Evolutionary conservation across 2,329 filamentous ascomycete species (phyloP), one percentile per base, ranked within the genome.

Genomic region (Microsporum audouinii): DNA sequence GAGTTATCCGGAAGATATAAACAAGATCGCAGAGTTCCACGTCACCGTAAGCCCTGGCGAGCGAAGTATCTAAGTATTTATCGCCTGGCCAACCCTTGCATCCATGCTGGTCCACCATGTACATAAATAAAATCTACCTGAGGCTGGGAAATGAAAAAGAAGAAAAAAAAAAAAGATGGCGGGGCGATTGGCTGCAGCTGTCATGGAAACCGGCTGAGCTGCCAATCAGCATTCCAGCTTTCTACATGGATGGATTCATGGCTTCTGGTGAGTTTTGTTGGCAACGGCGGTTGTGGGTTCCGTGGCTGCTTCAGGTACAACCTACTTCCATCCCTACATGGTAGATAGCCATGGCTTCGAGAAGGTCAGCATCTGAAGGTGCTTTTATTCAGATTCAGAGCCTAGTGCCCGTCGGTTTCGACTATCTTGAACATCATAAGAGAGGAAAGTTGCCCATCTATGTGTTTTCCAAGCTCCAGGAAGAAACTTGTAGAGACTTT

Each of bases 111-210:
- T 17, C 29, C 49, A 8, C 5, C 23, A 53, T 17, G 5, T 7
- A 5, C 10, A 14, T 43, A 2, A n/a, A 43, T 43, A 43, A 36
- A 43, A 43, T 23, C n/a, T 55, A 31, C 51, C 6, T 55, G 61
- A 62, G 61, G 61, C 61, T 62, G 61, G 61, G 61, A 62, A 36
- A 62, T 23, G 31, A 29, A 17, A 14, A 38, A 36, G 36, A 2
- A 57, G 14, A 39, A 59, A 58, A 58, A 58, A 47, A 55, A 60
- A 62, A 47, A 31, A 43, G 58, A 62, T 55, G 61, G 53, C 61
- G 58, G 53, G 58, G 51, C n/a, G 29, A 36, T 23, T 17, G 33
- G 38, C 17, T 12, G 56, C n/a, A 43, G 51, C 51, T 55, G 51
- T 34, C 51, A 55, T 55, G 51, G 51, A n/a, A 55, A 55, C 51